Base-by-base conservation (phyloP, 139 green algal species). In the Spirogloea muscicola region DNA sequence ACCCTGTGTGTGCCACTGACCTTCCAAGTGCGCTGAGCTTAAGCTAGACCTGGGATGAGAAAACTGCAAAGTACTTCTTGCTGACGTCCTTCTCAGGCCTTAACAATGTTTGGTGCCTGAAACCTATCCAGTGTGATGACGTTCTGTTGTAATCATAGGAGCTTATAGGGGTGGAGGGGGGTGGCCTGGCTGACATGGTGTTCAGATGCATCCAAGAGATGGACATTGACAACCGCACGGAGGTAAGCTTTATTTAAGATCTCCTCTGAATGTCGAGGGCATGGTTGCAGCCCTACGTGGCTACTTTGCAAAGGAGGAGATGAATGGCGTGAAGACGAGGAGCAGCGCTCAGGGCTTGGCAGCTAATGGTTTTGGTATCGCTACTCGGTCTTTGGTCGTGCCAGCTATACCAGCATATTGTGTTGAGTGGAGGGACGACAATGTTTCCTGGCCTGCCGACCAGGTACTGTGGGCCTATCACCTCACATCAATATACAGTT, bases 161-260 rank as follows among this genome's bases (percentile, higher is more conserved):
- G 18, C 75, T 93, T 40, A 52, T 92, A 9, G 89, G 89, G 60
- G 57, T 88, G 1, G 90, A 95, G 66, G 75, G 82, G 13, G 72
- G 29, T 0, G 90, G 90, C 9, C 71, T 95, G 0, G 78, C 87
- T 3, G 77, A 91, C 36, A 74, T 91, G 66, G 64, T 88, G 3
- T 92, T 91, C 81, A 82, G 89, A 25, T 87, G 77, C 69, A 89
- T 93, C 18, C 87, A 94, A 86, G 90, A 91, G 1, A 87, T 83
- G 79, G 87, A 89, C 80, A 89, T 95, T 18, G 88, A 95, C 82
- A 92, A 89, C 71, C 85, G 90, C 25, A 83, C 86, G 68, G 34
- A 41, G 40, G 64, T 73, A 37, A 9, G 55, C 46, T n/a, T n/a
- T n/a, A n/a, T n/a, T n/a, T n/a, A n/a, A n/a, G n/a, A n/a, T n/a